Conservation (phyloP, 148 eudicot species). For the Polygonum aviculare region DNA sequence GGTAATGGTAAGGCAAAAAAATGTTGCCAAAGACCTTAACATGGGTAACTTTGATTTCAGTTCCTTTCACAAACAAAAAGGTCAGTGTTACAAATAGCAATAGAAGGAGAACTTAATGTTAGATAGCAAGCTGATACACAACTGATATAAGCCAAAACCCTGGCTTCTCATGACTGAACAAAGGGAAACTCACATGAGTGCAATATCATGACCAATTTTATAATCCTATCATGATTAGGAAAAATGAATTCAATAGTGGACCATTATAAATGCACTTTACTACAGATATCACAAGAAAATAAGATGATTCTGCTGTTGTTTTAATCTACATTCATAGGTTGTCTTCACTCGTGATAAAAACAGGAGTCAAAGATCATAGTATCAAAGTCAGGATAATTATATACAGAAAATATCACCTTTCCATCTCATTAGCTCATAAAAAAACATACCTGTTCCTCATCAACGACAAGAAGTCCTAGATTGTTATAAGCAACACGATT, state of each 20-base stretch:
- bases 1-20: neutral
- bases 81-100: neutral
- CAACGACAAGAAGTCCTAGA: too few relatives aligned
- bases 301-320: neutral
- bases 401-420: too few relatives aligned
- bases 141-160: neutral
- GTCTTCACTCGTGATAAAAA: neutral
- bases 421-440: too few relatives aligned
- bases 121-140: neutral
- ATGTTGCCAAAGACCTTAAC: neutral
- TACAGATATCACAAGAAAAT: neutral
- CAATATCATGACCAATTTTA: neutral
- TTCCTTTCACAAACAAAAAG: neutral
- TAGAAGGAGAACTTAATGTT: neutral
- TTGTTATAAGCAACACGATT: too few relatives aligned
- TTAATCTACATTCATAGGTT: neutral
- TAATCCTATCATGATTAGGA: neutral
- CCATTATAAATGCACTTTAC: neutral
- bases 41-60: neutral
- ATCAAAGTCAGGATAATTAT: too few relatives aligned
- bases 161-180: neutral
- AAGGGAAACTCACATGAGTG: neutral
- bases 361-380: neutral
- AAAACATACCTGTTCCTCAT: too few relatives aligned
- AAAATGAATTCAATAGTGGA: neutral